Evolutionary conservation across 164 flowering plant species (phyloP), one percentile per base, ranked within the genome.

Genomic region (Tetrastigma voinierianum): DNA sequence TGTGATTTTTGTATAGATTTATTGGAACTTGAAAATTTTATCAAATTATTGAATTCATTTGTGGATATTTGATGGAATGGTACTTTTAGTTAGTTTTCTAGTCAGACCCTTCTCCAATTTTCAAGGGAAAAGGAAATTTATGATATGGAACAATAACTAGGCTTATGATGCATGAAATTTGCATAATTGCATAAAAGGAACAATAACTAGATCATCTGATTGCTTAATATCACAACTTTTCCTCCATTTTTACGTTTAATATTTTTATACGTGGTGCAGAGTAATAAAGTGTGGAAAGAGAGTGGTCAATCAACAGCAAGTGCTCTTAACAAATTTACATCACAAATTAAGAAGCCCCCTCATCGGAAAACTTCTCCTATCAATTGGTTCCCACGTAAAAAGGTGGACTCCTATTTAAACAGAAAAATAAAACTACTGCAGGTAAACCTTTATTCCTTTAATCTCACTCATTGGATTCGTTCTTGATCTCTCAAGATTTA

Each of bases 321-420:
- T 77, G 78, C 84, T 68, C 81, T 91, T 16, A 89, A 80, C 77
- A 87, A 79, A 73, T 74, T 80, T 45, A 79, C 85, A 65, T 81
- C 88, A 18, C 97, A 86, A 63, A 87, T 87, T 46, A 89, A 79
- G 74, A 95, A 95, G 84, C 86, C 89, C 1, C 72, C 85, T 65
- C 87, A 75, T 55, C 80, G 93, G 15, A 92, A 78, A 66, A 82
- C 57, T 61, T 89, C 98, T 63, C 97, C 99, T 12, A 46, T 90
- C 43, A 84, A 86, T 57, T 92, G 97, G 99, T 92, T 89, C 66
- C 99, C 97, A 5, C 82, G 96, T 9, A 86, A 84, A 69, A 92
- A 92, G 78, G 84, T 77, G 46, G 96, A 90, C 51, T 88, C 98
- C 21, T 92, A 83, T 80, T 79, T 92, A 66, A 80, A 85, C 73